Evolutionary conservation across 768 basidiomycete genomes (phyloP).

Genomic region (Kwoniella europaea): DNA sequence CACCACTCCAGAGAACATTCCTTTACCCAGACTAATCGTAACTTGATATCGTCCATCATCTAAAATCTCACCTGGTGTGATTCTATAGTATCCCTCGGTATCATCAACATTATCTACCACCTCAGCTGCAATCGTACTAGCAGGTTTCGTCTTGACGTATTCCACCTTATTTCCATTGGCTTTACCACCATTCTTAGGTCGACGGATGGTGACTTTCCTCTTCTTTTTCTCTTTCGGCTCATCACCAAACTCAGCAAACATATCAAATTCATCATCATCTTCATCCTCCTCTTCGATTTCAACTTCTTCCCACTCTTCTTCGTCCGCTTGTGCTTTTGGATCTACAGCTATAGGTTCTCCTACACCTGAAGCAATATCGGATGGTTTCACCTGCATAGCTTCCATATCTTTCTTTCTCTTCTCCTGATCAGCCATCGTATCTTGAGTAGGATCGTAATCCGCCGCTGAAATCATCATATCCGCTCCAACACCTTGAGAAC

Average conservation of each 20-base stretch:
- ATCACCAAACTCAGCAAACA: constrained; percentile 74
- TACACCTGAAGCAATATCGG: constrained; percentile 45
- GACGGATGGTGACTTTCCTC: constrained; percentile 35
- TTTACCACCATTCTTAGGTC: constrained; percentile 28
- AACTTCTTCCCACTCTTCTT: constrained; percentile 47
- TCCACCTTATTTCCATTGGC: constrained; percentile 63
- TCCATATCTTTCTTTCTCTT: constrained; percentile 65
- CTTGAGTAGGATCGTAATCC: constrained; percentile 85
- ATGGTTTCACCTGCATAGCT: constrained; percentile 28
- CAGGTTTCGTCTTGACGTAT: constrained; percentile 24
- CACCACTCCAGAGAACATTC: constrained; percentile 98
- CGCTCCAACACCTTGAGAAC: constrained; percentile 57
- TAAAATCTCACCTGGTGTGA: constrained; percentile 91
- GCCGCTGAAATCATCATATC: constrained; percentile 82
- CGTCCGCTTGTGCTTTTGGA: constrained; percentile 2
- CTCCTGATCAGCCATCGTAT: constrained; percentile 82
- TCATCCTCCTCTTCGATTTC: constrained; percentile 48
- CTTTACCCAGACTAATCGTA: constrained; percentile 91
- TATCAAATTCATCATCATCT: constrained; percentile 72
- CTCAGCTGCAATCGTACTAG: constrained; percentile 61
- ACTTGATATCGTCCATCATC: constrained; percentile 93
- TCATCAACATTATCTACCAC: constrained; percentile 86
- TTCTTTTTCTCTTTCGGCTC: constrained; percentile 64
- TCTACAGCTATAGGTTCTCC: constrained; percentile 36
- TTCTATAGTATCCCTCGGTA: constrained; percentile 90